Evolutionary conservation across 2,329 filamentous ascomycete genomes (phyloP), one percentile per base, ranked within the genome.

Genomic region (Trichophyton verrucosum): DNA sequence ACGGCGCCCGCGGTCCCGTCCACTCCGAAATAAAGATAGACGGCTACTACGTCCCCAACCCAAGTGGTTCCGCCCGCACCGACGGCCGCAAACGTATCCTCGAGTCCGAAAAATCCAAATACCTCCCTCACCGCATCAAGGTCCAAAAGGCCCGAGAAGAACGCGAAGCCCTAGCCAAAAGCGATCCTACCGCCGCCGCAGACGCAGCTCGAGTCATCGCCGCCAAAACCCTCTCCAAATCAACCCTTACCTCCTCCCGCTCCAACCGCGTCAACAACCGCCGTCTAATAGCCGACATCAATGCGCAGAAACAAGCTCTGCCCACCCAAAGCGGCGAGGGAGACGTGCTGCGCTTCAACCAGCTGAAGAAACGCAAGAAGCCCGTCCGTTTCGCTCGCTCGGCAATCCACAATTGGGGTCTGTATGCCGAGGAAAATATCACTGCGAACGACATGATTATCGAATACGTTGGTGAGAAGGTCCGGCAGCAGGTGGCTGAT

Each of bases 331-430:
- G 87, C 59, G 81, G 80, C 15, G 91, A 96, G 66, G 89, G 91
- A 60, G 92, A 96, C 68, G 90, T 94, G 33, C 84, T 99, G 69
- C 88, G 92, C 62, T 99, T 99, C 82, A 99, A 99, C 75, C 94
- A 97, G 77, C 85, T 99, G 62, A 96, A 97, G 82, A 99, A 97
- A 77, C 88, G 94, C 64, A 99, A 97, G 84, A 99, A 99, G 80
- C 91, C 92, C 1, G 94, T 99, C 73, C 94, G 95, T 72, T 99
- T 99, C 75, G 94, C 92, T 61, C 85, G 94, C 51, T 99, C 94
- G 59, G 94, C 94, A 53, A 99, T 99, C 68, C 94, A 99, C 76
- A 97, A 96, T 69, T 99, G 94, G 94, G 94, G 94, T 30, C 78
- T 99, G 30, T 99, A 99, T 71, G 91, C 94, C 2, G 92, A 96